phyloP scores from a whole-genome alignment of 2,329 filamentous ascomycete genomes.

The Capronia coronata region DNA sequence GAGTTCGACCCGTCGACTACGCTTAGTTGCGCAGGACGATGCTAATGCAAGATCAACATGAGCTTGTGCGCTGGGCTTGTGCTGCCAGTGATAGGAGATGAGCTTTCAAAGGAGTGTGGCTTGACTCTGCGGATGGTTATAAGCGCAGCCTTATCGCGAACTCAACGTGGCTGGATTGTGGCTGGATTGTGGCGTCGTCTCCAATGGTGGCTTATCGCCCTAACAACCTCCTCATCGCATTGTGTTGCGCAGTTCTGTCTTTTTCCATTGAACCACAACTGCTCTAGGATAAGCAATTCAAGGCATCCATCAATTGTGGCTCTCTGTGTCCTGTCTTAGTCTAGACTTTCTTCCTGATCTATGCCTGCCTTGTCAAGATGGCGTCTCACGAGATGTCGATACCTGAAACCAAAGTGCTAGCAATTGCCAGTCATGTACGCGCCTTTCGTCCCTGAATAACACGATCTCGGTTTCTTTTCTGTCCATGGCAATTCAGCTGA shows the following conservation, averaged over 20 bases:
- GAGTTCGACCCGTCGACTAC: neutral
- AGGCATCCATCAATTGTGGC: too few relatives aligned
- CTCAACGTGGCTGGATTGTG: neutral
- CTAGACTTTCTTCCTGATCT: neutral
- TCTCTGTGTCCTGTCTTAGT: too few relatives aligned
- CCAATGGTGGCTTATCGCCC: neutral
- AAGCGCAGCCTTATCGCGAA: neutral
- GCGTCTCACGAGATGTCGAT: conserved; percentile 31
- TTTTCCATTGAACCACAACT: neutral
- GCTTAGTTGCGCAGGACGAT: neutral
- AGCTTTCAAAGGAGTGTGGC: too few relatives aligned
- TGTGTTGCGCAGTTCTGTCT: too few relatives aligned
- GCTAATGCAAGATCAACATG: neutral
- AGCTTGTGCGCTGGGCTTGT: too few relatives aligned
- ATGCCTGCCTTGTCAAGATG: conserved; percentile 1
- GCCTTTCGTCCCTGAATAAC: conserved; percentile 18
- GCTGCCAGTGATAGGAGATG: too few relatives aligned
- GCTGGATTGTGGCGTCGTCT: neutral
- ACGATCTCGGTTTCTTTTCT: too few relatives aligned
- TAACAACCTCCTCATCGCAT: neutral
- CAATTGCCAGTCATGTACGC: conserved; percentile 90
- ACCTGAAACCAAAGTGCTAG: conserved; percentile 66
- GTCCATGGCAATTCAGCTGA: neutral
- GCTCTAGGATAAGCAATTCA: neutral
- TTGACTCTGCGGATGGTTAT: neutral